Base-by-base conservation (phyloP, 2,329 filamentous ascomycete species). In the Pseudocercospora vitis region DNA sequence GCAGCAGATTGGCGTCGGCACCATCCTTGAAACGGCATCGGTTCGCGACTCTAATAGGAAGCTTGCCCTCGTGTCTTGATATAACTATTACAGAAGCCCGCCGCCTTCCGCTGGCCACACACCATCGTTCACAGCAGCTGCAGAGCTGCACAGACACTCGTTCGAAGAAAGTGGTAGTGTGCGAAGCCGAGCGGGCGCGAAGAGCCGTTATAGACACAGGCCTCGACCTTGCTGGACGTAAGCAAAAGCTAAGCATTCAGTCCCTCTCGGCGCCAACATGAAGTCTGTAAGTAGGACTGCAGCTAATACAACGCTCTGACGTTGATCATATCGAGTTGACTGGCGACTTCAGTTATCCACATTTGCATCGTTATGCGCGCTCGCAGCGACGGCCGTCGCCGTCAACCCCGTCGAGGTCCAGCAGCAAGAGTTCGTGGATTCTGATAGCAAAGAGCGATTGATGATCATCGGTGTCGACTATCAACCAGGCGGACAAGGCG, bases 381-480 rank as follows among this genome's bases (percentile, higher is more conserved):
- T 60, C 37, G 57, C 59, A n/a, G 45, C 59, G n/a, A 52, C 78
- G 60, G 76, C 74, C 32, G 65, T 72, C 16, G 81, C 81, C 23
- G 78, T 84, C 39, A 77, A 78, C 50, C 77, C 81, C 5, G 73
- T 85, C 52, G 75, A 78, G 53, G 78, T 85, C 48, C 67, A 78
- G 51, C 81, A 81, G 55, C 79, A 81, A 68, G 78, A 85, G 67
- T 85, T 86, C 69, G 76, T 86, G 62, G 79, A 84, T 68, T 76
- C 75, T 29, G 73, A 78, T 50, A 82, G 79, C 14, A 76, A 77
- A 52, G 77, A 81, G 60, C 78, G 83, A 44, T 79, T 85, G 69
- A 78, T 83, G 72, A 78, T 86, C 55, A 53, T 62, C 14, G 60
- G 60, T 2, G 80, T 85, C 54, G 83, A 84, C 75, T 83, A 83